Evolutionary conservation across 1,284 basidiomycete species (phyloP).

Genomic region (Exobasidium cylindrosporum): DNA sequence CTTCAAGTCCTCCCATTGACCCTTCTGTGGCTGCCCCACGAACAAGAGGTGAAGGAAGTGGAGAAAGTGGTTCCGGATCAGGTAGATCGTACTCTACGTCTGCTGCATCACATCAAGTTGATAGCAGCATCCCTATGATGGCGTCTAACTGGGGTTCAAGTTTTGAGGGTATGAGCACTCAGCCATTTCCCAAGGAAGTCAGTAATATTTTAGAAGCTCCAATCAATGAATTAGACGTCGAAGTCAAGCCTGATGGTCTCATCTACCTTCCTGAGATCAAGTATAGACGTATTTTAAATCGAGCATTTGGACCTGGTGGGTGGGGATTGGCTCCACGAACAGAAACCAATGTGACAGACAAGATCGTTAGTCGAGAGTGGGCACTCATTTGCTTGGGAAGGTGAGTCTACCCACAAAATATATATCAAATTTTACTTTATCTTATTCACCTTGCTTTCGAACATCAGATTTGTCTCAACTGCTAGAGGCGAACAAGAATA

Average conservation of each 20-base stretch:
- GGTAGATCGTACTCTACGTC: neutral
- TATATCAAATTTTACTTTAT: constrained; percentile 3
- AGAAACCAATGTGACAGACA: constrained; percentile 72
- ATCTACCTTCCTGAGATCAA: constrained; percentile 97
- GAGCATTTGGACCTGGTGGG: constrained; percentile 90
- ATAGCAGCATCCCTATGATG: neutral
- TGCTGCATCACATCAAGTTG: neutral
- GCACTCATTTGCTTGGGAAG: constrained; percentile 88
- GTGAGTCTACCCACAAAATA: constrained; percentile 57
- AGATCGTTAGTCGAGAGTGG: constrained; percentile 88
- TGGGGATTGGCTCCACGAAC: constrained; percentile 94
- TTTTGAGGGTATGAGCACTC: constrained; percentile 75
- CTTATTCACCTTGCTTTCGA: neutral
- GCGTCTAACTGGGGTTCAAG: constrained; percentile 74
- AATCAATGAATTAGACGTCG: constrained; percentile 74
- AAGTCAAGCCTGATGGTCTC: constrained; percentile 93
- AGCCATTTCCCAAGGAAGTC: constrained; percentile 75
- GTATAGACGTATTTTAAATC: constrained; percentile 87
- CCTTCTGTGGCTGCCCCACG: constrained; percentile 33
- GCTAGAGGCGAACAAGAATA: constrained; percentile 96
- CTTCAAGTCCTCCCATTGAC: constrained; percentile 21
- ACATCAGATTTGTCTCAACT: constrained; percentile 74
- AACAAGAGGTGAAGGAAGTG: constrained; percentile 16
- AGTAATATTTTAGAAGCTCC: constrained; percentile 73
- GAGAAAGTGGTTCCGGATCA: constrained; percentile 1